A percentile compares a stretch with the other conserved stretches of the same genome.
phyloP scores from a whole-genome alignment of 352 stramenopile species.

The Stephanocyclus meneghinianus region DNA sequence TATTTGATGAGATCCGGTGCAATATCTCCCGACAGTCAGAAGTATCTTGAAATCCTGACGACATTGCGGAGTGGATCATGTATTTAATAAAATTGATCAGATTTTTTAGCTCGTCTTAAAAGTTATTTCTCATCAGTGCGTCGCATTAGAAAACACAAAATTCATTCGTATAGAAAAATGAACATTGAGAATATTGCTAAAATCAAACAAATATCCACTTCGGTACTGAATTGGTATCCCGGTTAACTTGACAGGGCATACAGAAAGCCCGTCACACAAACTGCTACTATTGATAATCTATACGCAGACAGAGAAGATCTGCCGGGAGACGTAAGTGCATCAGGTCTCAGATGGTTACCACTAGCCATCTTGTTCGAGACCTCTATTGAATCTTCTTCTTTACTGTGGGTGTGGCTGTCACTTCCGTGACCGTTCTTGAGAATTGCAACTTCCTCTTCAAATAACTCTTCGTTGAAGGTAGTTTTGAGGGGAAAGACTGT shows the following conservation, averaged over 20 bases:
- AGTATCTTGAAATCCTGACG: slow-evolving; percentile 78
- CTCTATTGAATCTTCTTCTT: not conserved
- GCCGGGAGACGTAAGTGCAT: not conserved
- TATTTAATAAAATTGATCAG: slow-evolving; percentile 6
- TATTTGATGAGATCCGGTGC: slow-evolving; percentile 70
- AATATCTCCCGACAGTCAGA: slow-evolving; percentile 72
- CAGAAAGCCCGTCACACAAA: not conserved
- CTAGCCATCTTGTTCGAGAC: slow-evolving; percentile 10
- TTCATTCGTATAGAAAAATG: not conserved
- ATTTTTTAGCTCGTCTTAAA: not conserved
- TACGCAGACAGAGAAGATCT: not conserved
- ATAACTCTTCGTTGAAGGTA: not conserved
- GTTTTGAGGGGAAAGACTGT: no score
- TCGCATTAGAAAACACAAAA: not conserved
- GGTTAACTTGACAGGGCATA: slow-evolving; percentile 3
- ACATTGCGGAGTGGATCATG: slow-evolving; percentile 77
- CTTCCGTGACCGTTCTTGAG: slow-evolving; percentile 3
- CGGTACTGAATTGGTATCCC: not conserved
- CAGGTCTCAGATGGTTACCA: slow-evolving; percentile 11
- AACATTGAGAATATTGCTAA: not conserved
- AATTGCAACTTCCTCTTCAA: slow-evolving; percentile 8
- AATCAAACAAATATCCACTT: not conserved
- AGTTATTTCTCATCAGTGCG: not conserved
- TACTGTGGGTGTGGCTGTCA: not conserved
- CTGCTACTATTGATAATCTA: not conserved